Evolutionary conservation across 192 early-diverging fungal species (phyloP).

Genomic region (Coemansia sp.): DNA sequence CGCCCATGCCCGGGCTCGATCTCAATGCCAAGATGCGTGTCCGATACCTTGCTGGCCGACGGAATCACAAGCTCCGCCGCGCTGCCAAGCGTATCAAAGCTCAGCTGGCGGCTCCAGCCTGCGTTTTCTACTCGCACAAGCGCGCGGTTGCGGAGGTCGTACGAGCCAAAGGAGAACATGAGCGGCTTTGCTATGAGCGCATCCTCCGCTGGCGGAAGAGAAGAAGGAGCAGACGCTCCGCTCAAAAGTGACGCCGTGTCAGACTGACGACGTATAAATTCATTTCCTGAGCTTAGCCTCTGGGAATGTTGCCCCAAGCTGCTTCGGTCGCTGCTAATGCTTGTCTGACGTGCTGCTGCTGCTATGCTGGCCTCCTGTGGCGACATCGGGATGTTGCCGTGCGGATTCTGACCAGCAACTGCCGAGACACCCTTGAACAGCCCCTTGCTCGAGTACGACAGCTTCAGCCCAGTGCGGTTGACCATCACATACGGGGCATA

Average conservation of each 20-base stretch:
- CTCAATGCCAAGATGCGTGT: slow-evolving; percentile 77
- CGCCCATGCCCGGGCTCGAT: slow-evolving; percentile 89
- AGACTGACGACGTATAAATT: slow-evolving; percentile 17
- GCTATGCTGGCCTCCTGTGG: slow-evolving; percentile 8
- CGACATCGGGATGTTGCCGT: slow-evolving; percentile 20
- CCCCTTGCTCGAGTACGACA: slow-evolving; percentile 77
- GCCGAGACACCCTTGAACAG: slow-evolving; percentile 73
- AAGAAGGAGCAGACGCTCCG: neutral
- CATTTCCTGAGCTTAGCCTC: slow-evolving; percentile 5
- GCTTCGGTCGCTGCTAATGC: slow-evolving; percentile 3
- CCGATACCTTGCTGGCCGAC: slow-evolving; percentile 45
- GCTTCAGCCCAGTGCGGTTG: slow-evolving; percentile 79
- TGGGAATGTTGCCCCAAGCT: neutral
- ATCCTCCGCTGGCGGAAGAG: neutral
- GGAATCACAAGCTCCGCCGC: slow-evolving; percentile 75
- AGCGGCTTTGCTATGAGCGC: slow-evolving; percentile 44
- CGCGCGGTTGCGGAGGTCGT: slow-evolving; percentile 80
- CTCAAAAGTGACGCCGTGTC: neutral
- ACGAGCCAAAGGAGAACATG: slow-evolving; percentile 91
- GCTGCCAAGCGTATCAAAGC: slow-evolving; percentile 95
- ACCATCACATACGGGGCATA: slow-evolving; percentile 91
- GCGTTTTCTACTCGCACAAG: slow-evolving; percentile 71
- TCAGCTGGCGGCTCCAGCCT: slow-evolving; percentile 84
- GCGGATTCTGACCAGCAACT: slow-evolving; percentile 65
- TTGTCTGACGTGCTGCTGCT: neutral